phyloP scores from a whole-genome alignment of 176 grass and related monocot species.

The Luzula sylvatica region DNA sequence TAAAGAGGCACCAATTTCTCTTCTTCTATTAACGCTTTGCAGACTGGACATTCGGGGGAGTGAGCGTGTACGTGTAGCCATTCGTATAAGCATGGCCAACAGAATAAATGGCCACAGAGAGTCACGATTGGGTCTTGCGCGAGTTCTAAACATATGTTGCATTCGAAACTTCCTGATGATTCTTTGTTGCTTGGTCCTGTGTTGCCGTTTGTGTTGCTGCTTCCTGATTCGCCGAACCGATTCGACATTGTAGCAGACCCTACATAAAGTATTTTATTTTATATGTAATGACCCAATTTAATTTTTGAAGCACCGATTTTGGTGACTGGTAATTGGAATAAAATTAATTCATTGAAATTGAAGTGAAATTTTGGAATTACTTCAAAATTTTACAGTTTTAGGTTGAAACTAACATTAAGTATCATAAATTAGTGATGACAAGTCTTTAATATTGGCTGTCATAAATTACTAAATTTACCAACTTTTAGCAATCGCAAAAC shows the following conservation, averaged over 20 bases:
- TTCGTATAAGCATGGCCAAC: slow-evolving; percentile 72
- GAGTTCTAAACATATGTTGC: slow-evolving; percentile 88
- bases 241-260: slow-evolving; percentile 25
- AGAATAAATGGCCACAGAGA: slow-evolving; percentile 73
- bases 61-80: slow-evolving; percentile 78
- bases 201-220: slow-evolving; percentile 13
- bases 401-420: too few relatives aligned
- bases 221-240: slow-evolving; percentile 29
- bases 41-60: slow-evolving; percentile 63
- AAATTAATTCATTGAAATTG: too few relatives aligned
- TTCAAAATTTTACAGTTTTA: too few relatives aligned
- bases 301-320: too few relatives aligned
- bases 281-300: too few relatives aligned
- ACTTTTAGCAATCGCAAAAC: too few relatives aligned
- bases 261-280: too few relatives aligned
- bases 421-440: too few relatives aligned
- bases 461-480: too few relatives aligned
- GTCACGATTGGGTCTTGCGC: slow-evolving; percentile 71
- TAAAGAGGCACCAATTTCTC: slow-evolving; percentile 72
- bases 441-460: too few relatives aligned
- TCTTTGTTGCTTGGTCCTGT: slow-evolving; percentile 22
- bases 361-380: too few relatives aligned
- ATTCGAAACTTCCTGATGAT: slow-evolving; percentile 53
- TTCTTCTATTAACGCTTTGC: slow-evolving; percentile 63
- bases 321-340: too few relatives aligned